These are phyloP conservation scores for Helichrysum umbraculigerum DNA, from an alignment of 129 eudicot genomes.

Conservation along the genomic window DNA sequence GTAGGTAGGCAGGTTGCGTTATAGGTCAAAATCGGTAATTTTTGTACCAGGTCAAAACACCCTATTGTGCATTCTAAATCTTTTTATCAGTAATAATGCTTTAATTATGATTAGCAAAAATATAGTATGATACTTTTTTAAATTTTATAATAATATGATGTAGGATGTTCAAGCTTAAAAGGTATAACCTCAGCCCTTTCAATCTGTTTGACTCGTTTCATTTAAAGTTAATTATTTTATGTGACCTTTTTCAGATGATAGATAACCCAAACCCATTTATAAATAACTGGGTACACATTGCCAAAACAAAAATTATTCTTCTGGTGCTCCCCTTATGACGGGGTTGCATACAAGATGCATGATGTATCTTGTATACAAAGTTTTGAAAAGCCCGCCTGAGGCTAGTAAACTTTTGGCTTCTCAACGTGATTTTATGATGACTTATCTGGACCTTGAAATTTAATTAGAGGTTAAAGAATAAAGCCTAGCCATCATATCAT, in stretches of 20 bases:
- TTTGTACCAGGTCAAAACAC: neutral
- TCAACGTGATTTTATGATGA: too few relatives aligned
- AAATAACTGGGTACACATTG: neutral
- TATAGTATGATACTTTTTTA: neutral
- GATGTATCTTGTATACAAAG: neutral
- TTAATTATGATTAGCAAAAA: neutral
- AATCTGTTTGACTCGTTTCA: neutral
- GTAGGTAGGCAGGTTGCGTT: neutral
- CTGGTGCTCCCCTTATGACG: neutral
- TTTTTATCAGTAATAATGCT: too few relatives aligned
- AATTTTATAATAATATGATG: neutral
- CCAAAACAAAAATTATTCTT: neutral
- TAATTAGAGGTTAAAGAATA: too few relatives aligned
- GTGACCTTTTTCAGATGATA: neutral
- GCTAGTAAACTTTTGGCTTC: too few relatives aligned
- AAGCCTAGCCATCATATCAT: too few relatives aligned
- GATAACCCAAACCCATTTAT: neutral
- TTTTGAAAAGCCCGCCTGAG: too few relatives aligned
- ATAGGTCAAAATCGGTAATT: slow-evolving; percentile 13
- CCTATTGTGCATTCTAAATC: neutral
- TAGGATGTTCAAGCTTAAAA: neutral
- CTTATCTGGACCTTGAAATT: too few relatives aligned
- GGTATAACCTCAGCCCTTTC: neutral
- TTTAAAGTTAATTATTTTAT: too few relatives aligned
- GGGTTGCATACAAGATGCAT: neutral